These are phyloP conservation scores for Colletotrichum sansevieriae DNA, from an alignment of 2,329 filamentous ascomycete genomes.

Conservation along the genomic window DNA sequence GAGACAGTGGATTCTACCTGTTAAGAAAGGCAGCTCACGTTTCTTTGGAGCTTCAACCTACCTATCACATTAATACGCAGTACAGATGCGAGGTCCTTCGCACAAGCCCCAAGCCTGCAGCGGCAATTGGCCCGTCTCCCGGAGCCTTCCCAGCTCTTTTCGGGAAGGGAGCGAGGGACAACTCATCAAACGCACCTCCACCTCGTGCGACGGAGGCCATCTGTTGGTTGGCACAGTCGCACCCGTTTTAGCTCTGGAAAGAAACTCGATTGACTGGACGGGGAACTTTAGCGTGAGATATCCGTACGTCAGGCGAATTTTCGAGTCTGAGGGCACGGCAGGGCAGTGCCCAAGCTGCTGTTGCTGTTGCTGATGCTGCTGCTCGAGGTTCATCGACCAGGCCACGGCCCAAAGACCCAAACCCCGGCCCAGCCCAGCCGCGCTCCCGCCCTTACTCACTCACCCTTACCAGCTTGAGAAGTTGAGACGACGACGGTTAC, in stretches of 20 bases:
- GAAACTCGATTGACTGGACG: no score
- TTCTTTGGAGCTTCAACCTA: constrained; percentile 7
- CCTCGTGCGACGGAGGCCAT: constrained; percentile 29
- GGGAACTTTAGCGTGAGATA: background rate
- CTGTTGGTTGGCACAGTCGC: constrained; percentile 18
- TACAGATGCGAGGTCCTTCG: constrained; percentile 18
- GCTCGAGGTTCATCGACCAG: constrained; percentile 9
- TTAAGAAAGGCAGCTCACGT: no score
- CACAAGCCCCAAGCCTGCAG: constrained; percentile 36
- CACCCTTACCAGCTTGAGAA: constrained; percentile 15
- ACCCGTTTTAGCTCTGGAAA: constrained; percentile 3
- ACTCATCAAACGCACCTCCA: constrained; percentile 39
- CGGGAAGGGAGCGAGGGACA: constrained; percentile 40
- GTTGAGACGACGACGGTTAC: constrained; percentile 32
- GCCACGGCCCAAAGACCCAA: constrained; percentile 13
- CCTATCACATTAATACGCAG: no score
- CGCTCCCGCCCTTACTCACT: constrained; percentile 25
- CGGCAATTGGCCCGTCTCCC: constrained; percentile 39
- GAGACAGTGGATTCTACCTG: background rate
- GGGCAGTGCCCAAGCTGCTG: no score
- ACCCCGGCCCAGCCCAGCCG: constrained; percentile 38
- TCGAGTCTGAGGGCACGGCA: background rate
- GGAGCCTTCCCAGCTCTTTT: constrained; percentile 34
- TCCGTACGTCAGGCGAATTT: constrained; percentile 6
- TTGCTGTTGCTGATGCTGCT: background rate